Percentiles rank a stretch among this genome's conserved stretches.
phyloP scores from a whole-genome alignment of 2,329 filamentous ascomycete genomes.

The Aspergillus pseudoviridinutans region DNA sequence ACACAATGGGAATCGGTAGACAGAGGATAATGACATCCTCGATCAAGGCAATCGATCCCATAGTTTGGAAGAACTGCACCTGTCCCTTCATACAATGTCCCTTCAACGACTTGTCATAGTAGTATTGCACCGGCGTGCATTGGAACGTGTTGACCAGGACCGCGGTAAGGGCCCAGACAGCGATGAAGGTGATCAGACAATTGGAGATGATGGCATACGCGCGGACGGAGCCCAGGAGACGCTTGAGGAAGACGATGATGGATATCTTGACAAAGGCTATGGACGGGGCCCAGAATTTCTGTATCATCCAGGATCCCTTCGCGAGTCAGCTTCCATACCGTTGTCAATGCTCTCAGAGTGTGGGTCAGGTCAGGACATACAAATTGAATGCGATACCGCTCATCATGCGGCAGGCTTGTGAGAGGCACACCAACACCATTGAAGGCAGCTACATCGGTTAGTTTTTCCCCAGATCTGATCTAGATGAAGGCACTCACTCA shows the following conservation, averaged over 20 bases:
- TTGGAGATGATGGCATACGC: conserved; percentile 2
- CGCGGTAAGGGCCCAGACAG: conserved; percentile 7
- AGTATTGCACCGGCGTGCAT: conserved; percentile 10
- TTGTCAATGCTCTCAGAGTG: neutral
- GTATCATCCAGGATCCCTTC: conserved; percentile 12
- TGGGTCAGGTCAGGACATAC: neutral
- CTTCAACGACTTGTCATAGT: conserved; percentile 7
- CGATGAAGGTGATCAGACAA: conserved; percentile 8
- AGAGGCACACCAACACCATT: conserved; percentile 9
- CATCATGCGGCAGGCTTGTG: conserved; percentile 1
- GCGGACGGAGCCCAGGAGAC: conserved; percentile 6
- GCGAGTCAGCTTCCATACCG: neutral
- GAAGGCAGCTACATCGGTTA: conserved; percentile 4
- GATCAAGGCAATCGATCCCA: conserved; percentile 7
- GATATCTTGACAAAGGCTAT: conserved; percentile 12
- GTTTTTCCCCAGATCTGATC: neutral
- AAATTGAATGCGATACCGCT: conserved; percentile 8
- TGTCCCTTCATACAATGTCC: conserved; percentile 10
- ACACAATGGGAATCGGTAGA: conserved; percentile 8
- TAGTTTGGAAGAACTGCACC: conserved; percentile 8
- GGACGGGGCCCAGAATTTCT: conserved; percentile 12
- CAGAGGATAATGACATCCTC: conserved; percentile 10
- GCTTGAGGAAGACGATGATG: conserved; percentile 10
- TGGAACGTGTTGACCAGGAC: conserved; percentile 11
- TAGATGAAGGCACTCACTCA: conserved; percentile 1